Conservation (phyloP, 306 rosid species). For the Vicia sativa region DNA sequence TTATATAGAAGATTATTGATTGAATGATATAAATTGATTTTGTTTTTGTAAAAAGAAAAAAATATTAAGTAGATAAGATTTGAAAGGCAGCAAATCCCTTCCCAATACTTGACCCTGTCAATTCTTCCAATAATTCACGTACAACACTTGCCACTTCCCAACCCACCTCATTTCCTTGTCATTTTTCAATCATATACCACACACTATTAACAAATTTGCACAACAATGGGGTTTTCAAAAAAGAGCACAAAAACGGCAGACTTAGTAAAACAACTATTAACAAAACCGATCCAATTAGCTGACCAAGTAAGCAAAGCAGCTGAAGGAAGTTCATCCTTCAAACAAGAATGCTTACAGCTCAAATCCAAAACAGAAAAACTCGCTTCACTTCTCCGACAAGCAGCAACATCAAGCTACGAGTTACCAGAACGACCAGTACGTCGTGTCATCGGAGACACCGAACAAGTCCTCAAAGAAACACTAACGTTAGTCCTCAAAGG, state of each 20-base stretch:
- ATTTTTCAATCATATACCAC: too few species aligned
- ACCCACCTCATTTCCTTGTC: too few species aligned
- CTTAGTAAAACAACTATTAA: conserved; percentile 66
- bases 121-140: too few species aligned
- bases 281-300: conserved; percentile 76
- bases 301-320: conserved; percentile 77
- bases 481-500: conserved; percentile 55
- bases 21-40: too few species aligned
- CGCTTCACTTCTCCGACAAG: conserved; percentile 77
- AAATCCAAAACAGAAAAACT: conserved; percentile 80
- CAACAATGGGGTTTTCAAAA: too few species aligned
- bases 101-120: too few species aligned
- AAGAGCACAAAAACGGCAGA: conserved; percentile 57
- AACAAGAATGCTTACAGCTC: conserved; percentile 70
- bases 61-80: too few species aligned
- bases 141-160: too few species aligned
- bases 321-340: conserved; percentile 58
- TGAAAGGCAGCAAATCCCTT: too few species aligned
- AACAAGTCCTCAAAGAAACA: conserved; percentile 70
- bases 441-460: conserved; percentile 78
- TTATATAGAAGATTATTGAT: too few species aligned
- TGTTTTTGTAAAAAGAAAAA: too few species aligned
- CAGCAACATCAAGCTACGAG: conserved; percentile 81
- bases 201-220: too few species aligned
- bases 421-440: conserved; percentile 78